Percentiles rank a stretch among this genome's conserved stretches.
Conservation (phyloP, 352 stramenopile genomes). For the Thalassiosira mediterranea region DNA sequence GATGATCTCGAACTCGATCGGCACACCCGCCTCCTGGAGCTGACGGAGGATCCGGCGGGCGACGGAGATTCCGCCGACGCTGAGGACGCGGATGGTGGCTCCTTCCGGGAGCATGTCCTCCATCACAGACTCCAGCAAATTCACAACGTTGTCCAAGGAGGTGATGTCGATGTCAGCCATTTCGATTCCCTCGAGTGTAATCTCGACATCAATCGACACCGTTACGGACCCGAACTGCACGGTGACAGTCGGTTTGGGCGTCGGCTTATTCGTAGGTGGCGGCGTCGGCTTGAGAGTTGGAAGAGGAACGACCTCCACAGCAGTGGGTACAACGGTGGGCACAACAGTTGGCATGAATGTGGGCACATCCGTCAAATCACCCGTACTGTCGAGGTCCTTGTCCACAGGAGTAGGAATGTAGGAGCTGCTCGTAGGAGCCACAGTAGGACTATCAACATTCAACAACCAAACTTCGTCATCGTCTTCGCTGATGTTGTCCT, state of each 20-base stretch:
- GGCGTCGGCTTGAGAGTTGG: slow-evolving; percentile 8
- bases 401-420: background rate
- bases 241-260: slow-evolving; percentile 9
- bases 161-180: slow-evolving; percentile 42
- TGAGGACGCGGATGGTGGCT: slow-evolving; percentile 35
- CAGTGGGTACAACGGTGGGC: background rate
- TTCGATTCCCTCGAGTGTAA: slow-evolving; percentile 33
- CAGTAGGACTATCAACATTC: background rate
- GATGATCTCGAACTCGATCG: slow-evolving; percentile 49
- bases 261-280: slow-evolving; percentile 13
- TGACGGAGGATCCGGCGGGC: slow-evolving; percentile 30
- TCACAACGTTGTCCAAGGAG: slow-evolving; percentile 25
- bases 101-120: slow-evolving; percentile 34
- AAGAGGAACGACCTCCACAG: background rate
- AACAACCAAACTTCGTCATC: background rate
- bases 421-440: background rate
- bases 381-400: background rate
- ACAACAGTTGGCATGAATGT: background rate
- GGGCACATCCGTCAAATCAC: background rate
- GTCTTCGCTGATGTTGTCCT: background rate
- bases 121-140: slow-evolving; percentile 30
- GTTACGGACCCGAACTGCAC: slow-evolving; percentile 24
- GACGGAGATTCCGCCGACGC: slow-evolving; percentile 29
- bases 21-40: slow-evolving; percentile 32
- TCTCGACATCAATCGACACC: slow-evolving; percentile 28